Evolutionary conservation across 768 basidiomycete species (phyloP), one percentile per base, ranked within the genome.

Genomic region (Xanthoconium purpureum): DNA sequence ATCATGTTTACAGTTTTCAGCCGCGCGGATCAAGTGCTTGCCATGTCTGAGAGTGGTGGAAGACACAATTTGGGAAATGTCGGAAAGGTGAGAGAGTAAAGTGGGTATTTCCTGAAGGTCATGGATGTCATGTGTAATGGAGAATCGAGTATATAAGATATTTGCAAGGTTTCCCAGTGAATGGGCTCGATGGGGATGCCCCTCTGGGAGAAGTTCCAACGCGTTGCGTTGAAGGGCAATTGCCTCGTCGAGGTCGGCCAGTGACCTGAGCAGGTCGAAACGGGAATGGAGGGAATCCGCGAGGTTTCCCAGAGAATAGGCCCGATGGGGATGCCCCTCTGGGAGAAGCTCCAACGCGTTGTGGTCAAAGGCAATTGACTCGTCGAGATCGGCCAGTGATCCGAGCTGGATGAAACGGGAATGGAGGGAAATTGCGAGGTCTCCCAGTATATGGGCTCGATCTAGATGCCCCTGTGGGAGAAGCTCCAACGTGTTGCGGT

Each of bases 1-100:
- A 33, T 11, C 11, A n/a, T 65, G 63, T 15, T 42, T 3, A 20
- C 15, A 49, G 3, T 47, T n/a, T 39, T 60, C 57, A 6, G 65
- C 65, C 2, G n/a, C 17, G 6, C 18, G 13, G 9, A 54, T 40
- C 52, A 56, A 60, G 12, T 8, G 4, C 13, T 46, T 56, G 13
- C 37, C 45, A 2, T n/a, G n/a, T 3, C n/a, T 0, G 1, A 52
- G 17, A 24, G 29, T 40, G n/a, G 4, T 6, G 5, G 10, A 17
- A 33, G 40, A 59, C 4, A 53, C 51, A 1, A 17, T 13, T 13
- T 56, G 47, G 4, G 35, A 18, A 24, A 38, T 5, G 2, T 50
- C 4, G 6, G 29, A 5, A 10, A 62, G 40, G 30, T 56, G 38
- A 3, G 47, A 36, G 11, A 33, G 60, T 6, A 59, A 29, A 46